Evolutionary conservation across 2,329 filamentous ascomycete species (phyloP), one percentile per base, ranked within the genome.

Genomic region (Alternaria sp.): DNA sequence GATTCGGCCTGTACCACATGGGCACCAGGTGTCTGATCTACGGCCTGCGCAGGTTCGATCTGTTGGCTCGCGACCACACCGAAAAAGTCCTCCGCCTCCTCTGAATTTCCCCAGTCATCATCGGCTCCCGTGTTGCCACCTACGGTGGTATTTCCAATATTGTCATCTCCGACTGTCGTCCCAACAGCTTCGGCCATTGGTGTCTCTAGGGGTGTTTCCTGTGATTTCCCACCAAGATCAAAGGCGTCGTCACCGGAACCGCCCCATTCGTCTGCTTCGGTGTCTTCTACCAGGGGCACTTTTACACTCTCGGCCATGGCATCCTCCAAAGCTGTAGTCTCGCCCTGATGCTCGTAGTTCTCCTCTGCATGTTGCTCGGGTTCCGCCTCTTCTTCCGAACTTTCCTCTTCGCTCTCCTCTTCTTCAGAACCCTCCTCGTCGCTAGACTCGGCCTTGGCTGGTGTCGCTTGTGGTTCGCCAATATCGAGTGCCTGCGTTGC

Each of bases 301-400:
- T 74, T 71, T 12, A 73, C 76, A 54, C 79, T 80, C 54, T 84
- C 82, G 20, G 80, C 75, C 25, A 82, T 69, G 22, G 82, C 82
- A 22, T 82, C 78, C 53, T 84, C 82, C 64, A 84, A 68, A 10
- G 80, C 72, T 5, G 81, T 81, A 0, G 73, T 73, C 51, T 82
- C 80, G 41, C 82, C 79, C 59, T 85, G 82, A 60, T 82, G 79
- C 58, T 84, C 82, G 64, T 85, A 84, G 41, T 79, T 69, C 34
- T 74, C 74, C 34, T 74, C 74, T 12, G 69, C 65, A 22, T 68
- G 68, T 34, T 70, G 67, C 25, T 67, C 66, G 3, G 63, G 41
- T 7, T 53, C 50, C 4, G 49, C 38, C n/a, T 67, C 62, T 30
- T 60, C 59, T 8, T 65, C 62, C 3, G 62, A 61, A 20, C 57